phyloP scores from a whole-genome alignment of 2,329 filamentous ascomycete species.

The Trichophyton rubrum region DNA sequence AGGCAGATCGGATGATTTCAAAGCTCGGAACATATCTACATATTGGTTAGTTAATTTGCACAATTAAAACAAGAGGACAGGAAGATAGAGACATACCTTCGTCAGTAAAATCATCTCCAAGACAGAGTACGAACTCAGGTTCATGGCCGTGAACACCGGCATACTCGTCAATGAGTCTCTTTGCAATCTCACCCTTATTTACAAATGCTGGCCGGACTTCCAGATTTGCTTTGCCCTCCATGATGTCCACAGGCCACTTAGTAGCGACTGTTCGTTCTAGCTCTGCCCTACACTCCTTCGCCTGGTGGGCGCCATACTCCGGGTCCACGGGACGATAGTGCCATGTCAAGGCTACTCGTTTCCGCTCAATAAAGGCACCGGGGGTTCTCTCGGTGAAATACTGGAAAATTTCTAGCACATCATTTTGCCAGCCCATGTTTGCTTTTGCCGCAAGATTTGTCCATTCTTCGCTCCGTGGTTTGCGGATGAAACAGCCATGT shows the following conservation, averaged over 20 bases:
- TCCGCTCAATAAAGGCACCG: slow-evolving; percentile 86
- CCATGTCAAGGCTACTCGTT: slow-evolving; percentile 91
- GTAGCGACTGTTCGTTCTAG: slow-evolving; percentile 64
- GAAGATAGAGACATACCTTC: slow-evolving; percentile 49
- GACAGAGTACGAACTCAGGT: slow-evolving; percentile 77
- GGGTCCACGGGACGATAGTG: slow-evolving; percentile 89
- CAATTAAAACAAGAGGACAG: background rate
- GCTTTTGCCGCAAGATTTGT: slow-evolving; percentile 74
- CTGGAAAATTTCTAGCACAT: slow-evolving; percentile 74
- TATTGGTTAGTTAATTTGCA: slow-evolving; percentile 9
- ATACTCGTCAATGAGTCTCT: slow-evolving; percentile 66
- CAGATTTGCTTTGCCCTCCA: slow-evolving; percentile 91
- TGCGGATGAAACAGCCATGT: slow-evolving; percentile 87
- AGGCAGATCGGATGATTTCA: slow-evolving; percentile 47
- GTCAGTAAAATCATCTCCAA: slow-evolving; percentile 93
- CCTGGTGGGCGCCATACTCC: slow-evolving; percentile 68
- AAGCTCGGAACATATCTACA: slow-evolving; percentile 65
- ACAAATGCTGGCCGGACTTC: slow-evolving; percentile 95
- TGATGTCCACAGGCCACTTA: slow-evolving; percentile 86
- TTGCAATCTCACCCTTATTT: slow-evolving; percentile 94
- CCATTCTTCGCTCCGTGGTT: slow-evolving; percentile 67
- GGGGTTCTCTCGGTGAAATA: slow-evolving; percentile 77
- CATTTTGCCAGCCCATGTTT: slow-evolving; percentile 85
- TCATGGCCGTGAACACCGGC: slow-evolving; percentile 40
- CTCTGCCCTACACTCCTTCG: slow-evolving; percentile 67